Evolutionary conservation across 805 yeast genomes (phyloP).

Genomic region (Starmerella riodocensis): DNA sequence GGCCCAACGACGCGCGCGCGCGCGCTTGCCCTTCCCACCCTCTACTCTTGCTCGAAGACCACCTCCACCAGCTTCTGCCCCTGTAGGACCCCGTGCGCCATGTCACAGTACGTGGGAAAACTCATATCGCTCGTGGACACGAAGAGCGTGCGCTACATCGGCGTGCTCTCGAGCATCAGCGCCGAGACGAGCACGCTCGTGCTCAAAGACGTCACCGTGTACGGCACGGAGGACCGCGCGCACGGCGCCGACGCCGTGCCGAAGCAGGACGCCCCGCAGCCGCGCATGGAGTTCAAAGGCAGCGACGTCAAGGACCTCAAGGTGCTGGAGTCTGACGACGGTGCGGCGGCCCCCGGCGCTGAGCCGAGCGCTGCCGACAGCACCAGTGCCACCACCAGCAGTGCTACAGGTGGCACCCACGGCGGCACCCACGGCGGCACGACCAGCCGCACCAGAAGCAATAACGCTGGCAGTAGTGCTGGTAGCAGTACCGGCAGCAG

Average conservation of each 20-base stretch:
- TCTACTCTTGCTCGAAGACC: too few species aligned
- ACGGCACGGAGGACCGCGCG: slow-evolving; percentile 86
- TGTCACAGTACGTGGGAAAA: slow-evolving; percentile 91
- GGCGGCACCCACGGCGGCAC: background rate
- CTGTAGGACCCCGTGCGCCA: too few species aligned
- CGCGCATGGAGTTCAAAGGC: slow-evolving; percentile 65
- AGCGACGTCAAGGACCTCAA: slow-evolving; percentile 81
- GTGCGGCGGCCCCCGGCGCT: background rate
- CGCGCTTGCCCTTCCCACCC: too few species aligned
- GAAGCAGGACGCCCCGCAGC: slow-evolving; percentile 31
- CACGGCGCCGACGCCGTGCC: slow-evolving; percentile 48
- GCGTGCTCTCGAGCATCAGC: slow-evolving; percentile 72
- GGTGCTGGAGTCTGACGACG: slow-evolving; percentile 51
- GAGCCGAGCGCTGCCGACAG: too few species aligned
- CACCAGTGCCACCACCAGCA: too few species aligned
- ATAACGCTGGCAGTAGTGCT: too few species aligned
- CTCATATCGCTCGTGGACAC: slow-evolving; percentile 69
- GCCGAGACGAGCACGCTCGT: slow-evolving; percentile 87
- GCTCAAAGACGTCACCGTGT: slow-evolving; percentile 60
- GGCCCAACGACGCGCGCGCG: too few species aligned
- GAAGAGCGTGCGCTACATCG: slow-evolving; percentile 76
- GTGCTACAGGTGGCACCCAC: too few species aligned
- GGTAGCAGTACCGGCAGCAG: too few species aligned
- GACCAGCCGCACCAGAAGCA: background rate
- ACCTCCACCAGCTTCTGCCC: too few species aligned